Conservation (phyloP, 2,329 filamentous ascomycete genomes). For the Penicillium palitans region DNA sequence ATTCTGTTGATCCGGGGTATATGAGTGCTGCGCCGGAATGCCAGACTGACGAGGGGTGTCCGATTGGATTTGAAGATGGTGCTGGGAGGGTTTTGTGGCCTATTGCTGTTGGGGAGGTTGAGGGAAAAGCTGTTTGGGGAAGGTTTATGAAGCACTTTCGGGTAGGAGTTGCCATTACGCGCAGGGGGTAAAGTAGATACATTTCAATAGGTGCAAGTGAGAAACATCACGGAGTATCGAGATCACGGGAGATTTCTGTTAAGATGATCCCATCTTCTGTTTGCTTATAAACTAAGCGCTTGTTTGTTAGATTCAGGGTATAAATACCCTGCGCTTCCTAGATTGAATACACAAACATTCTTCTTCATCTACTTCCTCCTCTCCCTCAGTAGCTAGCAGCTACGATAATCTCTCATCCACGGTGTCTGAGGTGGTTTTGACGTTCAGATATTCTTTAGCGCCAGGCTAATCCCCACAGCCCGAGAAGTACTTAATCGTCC, state of each 20-base stretch:
- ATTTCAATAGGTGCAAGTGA: no score
- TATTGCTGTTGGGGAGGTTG: constrained; percentile 29
- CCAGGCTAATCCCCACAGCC: no score
- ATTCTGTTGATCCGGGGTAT: constrained; percentile 43
- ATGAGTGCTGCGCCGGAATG: constrained; percentile 41
- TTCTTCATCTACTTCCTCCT: no score
- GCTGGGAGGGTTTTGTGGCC: constrained; percentile 41
- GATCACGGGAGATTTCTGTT: no score
- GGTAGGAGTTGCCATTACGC: constrained; percentile 11
- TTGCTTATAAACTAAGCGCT: not conserved
- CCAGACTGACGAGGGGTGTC: constrained; percentile 30
- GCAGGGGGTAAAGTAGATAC: not conserved
- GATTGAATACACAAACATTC: not conserved
- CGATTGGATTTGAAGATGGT: constrained; percentile 43
- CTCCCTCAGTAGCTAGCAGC: no score
- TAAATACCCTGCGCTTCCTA: not conserved
- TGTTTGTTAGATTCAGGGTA: not conserved
- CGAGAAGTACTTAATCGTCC: no score
- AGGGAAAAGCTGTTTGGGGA: constrained; percentile 17
- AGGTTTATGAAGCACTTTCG: constrained; percentile 30
- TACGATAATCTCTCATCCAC: no score
- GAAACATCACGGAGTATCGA: no score
- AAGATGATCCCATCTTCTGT: not conserved
- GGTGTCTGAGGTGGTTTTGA: no score
- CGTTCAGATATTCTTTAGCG: no score